Evolutionary conservation across 768 basidiomycete species (phyloP), one percentile per base, ranked within the genome.

Genomic region (Tulasnella sp.): DNA sequence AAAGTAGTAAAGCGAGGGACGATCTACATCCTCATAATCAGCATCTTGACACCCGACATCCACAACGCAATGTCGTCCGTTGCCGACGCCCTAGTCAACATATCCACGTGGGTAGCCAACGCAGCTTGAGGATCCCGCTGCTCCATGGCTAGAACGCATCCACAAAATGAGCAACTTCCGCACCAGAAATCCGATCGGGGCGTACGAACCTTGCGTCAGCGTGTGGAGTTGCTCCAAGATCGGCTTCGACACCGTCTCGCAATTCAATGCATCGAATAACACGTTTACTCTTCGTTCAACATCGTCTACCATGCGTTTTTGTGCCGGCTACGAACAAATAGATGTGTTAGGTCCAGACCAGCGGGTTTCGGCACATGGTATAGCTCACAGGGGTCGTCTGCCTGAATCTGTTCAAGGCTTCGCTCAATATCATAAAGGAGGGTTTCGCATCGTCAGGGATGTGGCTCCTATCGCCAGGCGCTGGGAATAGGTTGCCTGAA

Each of bases 201-300:
- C 25, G 15, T 4, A 1, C 74, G 40, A 61, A 92, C 91, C 92
- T 73, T 78, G 74, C 3, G 80, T 75, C 41, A 97, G 73, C 39
- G 81, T 78, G 19, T 80, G 65, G 29, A 96, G 71, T 62, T 86
- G 80, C 40, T 85, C 84, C 12, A 85, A 76, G 21, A 88, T 81
- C 9, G 77, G 67, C 59, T 73, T 72, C 12, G 87, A 83, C 17
- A 96, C 66, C 6, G 86, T 85, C 63, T 90, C 81, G 65, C 88
- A 91, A 68, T 97, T 96, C 63, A 97, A 70, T n/a, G 82, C 83
- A 66, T 96, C 93, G 64, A 93, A 96, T 42, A 97, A 69, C 0
- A 82, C 77, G 65, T 83, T 91, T 63, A 94, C 74, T 31, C 93
- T 77, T 17, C 89, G 78, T 66, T 93, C 90, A 4, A 92, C 76